Base-by-base conservation (phyloP, 2,329 filamentous ascomycete genomes). In the Didymella pinodella region DNA sequence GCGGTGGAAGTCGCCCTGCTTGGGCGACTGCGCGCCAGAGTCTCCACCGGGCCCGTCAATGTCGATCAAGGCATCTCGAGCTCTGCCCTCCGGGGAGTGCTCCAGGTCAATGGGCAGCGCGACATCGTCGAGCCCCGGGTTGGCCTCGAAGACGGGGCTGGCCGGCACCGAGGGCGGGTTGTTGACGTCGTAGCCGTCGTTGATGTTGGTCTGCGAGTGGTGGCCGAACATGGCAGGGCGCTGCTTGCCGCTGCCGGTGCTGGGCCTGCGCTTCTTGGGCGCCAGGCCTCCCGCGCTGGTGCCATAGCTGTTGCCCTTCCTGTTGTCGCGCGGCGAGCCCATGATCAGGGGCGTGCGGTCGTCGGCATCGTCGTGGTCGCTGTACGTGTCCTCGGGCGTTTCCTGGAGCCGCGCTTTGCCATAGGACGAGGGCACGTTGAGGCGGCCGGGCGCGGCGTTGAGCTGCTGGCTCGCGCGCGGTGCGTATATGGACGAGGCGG, bases 51-150 rank as follows among this genome's bases (percentile, higher is more conserved):
- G 56, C 84, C 77, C 76, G 54, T 83, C 81, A 43, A 85, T 84
- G 63, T 82, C 75, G 57, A 85, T 84, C 46, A 85, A 67, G 2
- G 78, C 78, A 66, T 85, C 83, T 32, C 78, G 77, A 36, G 70
- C 63, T 45, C 63, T 65, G 16, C 54, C 61, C 12, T 72, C 67
- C 7, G 62, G 63, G 25, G 74, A 65, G 26, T 57, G 63, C 6
- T 69, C 71, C 31, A 90, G 78, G 50, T 91, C 87, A 63, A 90
- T 87, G 8, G 88, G 82, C 54, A 92, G 85, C 85, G 93, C 88
- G 63, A 89, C 81, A 80, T 88, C 86, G 63, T 87, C 84, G 54
- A 82, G 83, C 7, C 78, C 79, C 66, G 83, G 79, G 4, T 84
- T 81, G 2, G 82, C 76, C 5, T 84, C 83, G 34, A 85, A 64